These are phyloP conservation scores for Theobroma grandiflorum DNA, from an alignment of 441 rosid species.

Conservation along the genomic window DNA sequence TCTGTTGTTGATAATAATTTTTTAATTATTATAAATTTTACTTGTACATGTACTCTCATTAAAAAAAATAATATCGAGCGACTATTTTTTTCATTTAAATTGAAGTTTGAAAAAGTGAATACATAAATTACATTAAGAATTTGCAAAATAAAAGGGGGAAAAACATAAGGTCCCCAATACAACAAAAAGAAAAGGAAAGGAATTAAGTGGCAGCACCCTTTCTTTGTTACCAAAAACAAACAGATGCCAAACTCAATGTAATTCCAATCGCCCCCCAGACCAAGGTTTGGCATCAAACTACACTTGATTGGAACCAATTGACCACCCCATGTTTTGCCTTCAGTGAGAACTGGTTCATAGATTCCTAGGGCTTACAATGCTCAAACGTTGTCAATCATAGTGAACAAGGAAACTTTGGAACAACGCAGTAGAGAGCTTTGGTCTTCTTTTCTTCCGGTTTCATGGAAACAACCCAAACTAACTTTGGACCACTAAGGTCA, in stretches of 20 bases:
- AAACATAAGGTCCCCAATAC: slow-evolving; percentile 15
- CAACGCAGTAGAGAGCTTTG: no score
- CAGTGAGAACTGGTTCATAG: neutral
- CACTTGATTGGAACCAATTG: neutral
- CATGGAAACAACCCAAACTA: no score
- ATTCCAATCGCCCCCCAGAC: neutral
- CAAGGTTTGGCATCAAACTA: neutral
- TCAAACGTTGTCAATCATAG: neutral
- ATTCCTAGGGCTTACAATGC: neutral
- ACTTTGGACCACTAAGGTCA: no score
- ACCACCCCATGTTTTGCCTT: neutral
- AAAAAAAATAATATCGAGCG: neutral
- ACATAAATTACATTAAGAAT: slow-evolving; percentile 4
- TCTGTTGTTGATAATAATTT: no score
- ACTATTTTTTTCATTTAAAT: neutral
- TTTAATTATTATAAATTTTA: no score
- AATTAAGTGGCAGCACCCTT: neutral
- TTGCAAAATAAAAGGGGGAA: neutral
- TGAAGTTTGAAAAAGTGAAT: neutral
- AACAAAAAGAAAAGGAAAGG: neutral
- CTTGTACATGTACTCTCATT: no score
- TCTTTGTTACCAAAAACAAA: slow-evolving; percentile 14
- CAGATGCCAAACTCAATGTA: neutral
- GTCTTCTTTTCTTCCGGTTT: no score
- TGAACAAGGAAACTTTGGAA: no score